phyloP scores from a whole-genome alignment of 2,329 filamentous ascomycete genomes.

The Cytospora mali region DNA sequence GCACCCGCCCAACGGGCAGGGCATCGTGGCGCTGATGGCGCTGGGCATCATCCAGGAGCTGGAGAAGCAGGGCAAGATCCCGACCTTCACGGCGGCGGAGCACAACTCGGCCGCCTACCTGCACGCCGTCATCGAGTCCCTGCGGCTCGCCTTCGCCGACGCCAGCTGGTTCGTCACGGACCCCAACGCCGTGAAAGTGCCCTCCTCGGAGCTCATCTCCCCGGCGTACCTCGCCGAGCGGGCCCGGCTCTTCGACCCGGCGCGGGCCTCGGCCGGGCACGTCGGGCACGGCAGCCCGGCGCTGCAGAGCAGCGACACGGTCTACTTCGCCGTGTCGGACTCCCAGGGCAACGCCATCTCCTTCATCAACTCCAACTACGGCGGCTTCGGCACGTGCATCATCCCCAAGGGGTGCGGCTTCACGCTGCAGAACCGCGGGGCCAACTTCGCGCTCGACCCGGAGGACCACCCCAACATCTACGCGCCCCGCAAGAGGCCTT shows the following conservation, averaged over 20 bases:
- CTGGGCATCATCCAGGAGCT: conserved; percentile 89
- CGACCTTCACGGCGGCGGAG: conserved; percentile 67
- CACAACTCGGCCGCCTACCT: conserved; percentile 83
- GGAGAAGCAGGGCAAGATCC: conserved; percentile 74
- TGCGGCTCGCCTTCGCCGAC: conserved; percentile 89
- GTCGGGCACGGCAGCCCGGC: conserved; percentile 77
- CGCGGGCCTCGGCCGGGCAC: conserved; percentile 65
- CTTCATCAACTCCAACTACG: conserved; percentile 96
- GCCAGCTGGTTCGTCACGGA: conserved; percentile 90
- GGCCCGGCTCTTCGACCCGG: conserved; percentile 58
- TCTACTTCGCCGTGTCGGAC: conserved; percentile 90
- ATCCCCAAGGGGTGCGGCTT: conserved; percentile 87
- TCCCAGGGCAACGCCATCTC: conserved; percentile 83
- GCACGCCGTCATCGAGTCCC: conserved; percentile 83
- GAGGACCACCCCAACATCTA: conserved; percentile 76
- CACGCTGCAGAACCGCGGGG: conserved; percentile 89
- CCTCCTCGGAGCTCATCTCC: conserved; percentile 69
- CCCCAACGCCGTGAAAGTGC: conserved; percentile 71
- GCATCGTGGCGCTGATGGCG: conserved; percentile 92
- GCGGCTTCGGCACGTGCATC: conserved; percentile 84
- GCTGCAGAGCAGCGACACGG: conserved; percentile 84
- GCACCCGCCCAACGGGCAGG: conserved; percentile 94
- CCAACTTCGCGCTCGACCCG: conserved; percentile 74
- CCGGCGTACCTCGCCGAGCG: conserved; percentile 75
- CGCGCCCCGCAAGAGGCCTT: conserved; percentile 82